Conservation (phyloP, 306 rosid genomes). For the Biancaea sappan region DNA sequence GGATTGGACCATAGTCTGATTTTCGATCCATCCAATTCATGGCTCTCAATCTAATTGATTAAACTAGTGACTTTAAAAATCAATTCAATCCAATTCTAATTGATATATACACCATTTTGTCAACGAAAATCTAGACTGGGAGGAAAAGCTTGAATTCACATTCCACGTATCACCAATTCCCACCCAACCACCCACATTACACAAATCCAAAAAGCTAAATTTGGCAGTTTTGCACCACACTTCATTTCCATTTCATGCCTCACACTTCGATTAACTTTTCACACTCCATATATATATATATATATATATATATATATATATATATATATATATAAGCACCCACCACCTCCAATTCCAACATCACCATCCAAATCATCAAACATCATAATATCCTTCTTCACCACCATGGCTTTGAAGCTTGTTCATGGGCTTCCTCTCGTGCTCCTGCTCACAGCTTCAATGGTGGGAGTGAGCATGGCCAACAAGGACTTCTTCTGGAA, state of each 20-base stretch:
- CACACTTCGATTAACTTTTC: too few species aligned
- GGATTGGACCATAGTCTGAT: too few species aligned
- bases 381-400: neutral
- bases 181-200: constrained; percentile 25
- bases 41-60: too few species aligned
- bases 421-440: neutral
- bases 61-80: too few species aligned
- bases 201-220: constrained; percentile 18
- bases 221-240: constrained; percentile 42
- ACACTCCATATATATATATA: too few species aligned
- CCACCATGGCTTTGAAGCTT: constrained; percentile 38
- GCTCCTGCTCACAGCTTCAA: constrained; percentile 16
- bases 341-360: neutral
- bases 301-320: too few species aligned
- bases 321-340: constrained; percentile 37
- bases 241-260: neutral
- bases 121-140: too few species aligned
- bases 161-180: neutral
- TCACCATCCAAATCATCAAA: neutral
- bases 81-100: too few species aligned
- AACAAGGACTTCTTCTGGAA: constrained; percentile 43
- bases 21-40: too few species aligned
- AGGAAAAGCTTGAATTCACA: too few species aligned
- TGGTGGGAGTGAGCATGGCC: constrained; percentile 40
- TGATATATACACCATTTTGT: too few species aligned